Evolutionary conservation across 1,284 basidiomycete genomes (phyloP), one percentile per base, ranked within the genome.

Genomic region (Pseudozyma hubeiensis): DNA sequence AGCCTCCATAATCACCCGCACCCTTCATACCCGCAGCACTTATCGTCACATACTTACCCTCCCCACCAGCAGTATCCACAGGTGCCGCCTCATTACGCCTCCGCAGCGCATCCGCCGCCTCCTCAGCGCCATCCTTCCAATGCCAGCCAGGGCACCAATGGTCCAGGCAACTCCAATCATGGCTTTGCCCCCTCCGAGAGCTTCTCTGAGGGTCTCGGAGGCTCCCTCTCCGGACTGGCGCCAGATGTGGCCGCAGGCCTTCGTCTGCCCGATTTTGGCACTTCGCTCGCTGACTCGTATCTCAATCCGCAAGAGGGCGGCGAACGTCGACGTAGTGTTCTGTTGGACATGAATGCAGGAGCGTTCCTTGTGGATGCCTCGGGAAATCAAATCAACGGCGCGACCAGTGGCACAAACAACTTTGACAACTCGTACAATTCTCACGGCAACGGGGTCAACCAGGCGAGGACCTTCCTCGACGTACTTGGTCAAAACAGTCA

Each of bases 221-320:
- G 49, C n/a, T 70, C 74, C 7, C 68, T 79, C 57, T 74, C 66
- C 30, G 63, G 69, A 39, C 56, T 77, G 31, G 66, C 69, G 2
- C 69, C 74, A 5, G 70, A 69, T 29, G 56, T 67, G 3, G 70
- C 75, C 2, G 70, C 75, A 7, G 54, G 58, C 17, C 52, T 77
- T 4, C 71, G 75, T 43, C 52, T 79, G 37, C 78, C 78, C 13
- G 75, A 75, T 43, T 73, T 79, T 55, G 70, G 65, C 52, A 77
- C 72, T 11, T 76, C 72, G n/a, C 66, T 79, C 31, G 78, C 75
- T 24, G 78, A 77, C 51, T 70, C 68, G 40, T 77, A 78, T 45
- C 75, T 79, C 65, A 73, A 79, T 29, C 45, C 68, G 40, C 62
- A 71, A 43, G 64, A 68, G 5, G 62, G 59, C 41, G 53, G 53